These are phyloP conservation scores for Vitis rotundifolia DNA, from an alignment of 164 flowering plant species.

Conservation along the genomic window DNA sequence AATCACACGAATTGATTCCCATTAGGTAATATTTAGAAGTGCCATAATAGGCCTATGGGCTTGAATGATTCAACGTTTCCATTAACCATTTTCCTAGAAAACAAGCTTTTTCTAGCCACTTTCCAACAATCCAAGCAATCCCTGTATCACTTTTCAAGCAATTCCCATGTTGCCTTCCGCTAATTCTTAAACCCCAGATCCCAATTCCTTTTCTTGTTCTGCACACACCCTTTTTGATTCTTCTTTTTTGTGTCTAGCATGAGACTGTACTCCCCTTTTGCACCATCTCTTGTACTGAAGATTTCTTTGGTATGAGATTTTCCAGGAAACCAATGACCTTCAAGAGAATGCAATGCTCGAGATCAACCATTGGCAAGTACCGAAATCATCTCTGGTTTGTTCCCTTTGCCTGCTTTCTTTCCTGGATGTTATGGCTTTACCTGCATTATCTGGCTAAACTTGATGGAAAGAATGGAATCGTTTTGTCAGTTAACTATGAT, in stretches of 20 bases:
- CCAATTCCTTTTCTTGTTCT: background rate
- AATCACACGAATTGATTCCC: no score
- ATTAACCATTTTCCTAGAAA: no score
- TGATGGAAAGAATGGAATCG: conserved; percentile 7
- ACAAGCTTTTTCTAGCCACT: no score
- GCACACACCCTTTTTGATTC: background rate
- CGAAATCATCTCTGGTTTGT: conserved; percentile 32
- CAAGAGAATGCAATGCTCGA: conserved; percentile 1
- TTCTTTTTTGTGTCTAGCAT: background rate
- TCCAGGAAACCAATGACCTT: conserved; percentile 6
- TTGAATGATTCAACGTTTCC: no score
- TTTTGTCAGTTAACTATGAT: background rate
- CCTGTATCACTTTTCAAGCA: background rate
- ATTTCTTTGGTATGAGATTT: background rate
- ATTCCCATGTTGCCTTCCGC: background rate
- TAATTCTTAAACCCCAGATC: background rate
- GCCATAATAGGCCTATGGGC: no score
- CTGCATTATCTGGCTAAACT: conserved; percentile 17
- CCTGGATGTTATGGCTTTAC: conserved; percentile 36
- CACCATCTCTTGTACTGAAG: background rate
- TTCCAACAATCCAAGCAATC: no score
- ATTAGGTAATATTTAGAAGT: no score
- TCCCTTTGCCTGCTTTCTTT: conserved; percentile 19
- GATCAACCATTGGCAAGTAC: conserved; percentile 16
- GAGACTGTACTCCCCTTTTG: background rate